phyloP scores from a whole-genome alignment of 83 land plant genomes.

The Picea engelmannii region DNA sequence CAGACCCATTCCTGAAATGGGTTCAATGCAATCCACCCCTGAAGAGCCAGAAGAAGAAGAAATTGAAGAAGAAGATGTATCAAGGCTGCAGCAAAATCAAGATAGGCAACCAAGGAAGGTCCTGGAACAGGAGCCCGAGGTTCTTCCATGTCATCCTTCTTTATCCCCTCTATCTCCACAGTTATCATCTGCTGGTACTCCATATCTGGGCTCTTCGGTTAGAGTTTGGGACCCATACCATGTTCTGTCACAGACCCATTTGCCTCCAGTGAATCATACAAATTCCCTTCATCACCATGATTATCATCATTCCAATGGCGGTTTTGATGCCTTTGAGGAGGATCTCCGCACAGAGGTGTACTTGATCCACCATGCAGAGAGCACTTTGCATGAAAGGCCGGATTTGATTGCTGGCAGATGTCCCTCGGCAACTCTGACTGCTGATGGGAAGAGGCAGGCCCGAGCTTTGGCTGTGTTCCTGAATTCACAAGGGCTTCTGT shows the following conservation, averaged over 20 bases:
- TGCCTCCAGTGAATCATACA: not conserved
- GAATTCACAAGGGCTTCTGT: slow-evolving; percentile 64
- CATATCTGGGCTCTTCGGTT: slow-evolving; percentile 62
- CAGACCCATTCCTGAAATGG: slow-evolving; percentile 5
- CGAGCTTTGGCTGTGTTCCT: slow-evolving; percentile 75
- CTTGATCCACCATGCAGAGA: slow-evolving; percentile 68
- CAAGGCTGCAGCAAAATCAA: not conserved
- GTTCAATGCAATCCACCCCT: slow-evolving; percentile 6
- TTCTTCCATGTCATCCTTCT: slow-evolving; percentile 71
- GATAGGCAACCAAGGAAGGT: slow-evolving; percentile 35
- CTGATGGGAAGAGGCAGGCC: slow-evolving; percentile 70
- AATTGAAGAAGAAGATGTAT: slow-evolving; percentile 15
- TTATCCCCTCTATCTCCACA: slow-evolving; percentile 84
- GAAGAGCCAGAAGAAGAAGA: slow-evolving; percentile 26
- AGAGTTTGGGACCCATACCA: slow-evolving; percentile 81
- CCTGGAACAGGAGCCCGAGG: slow-evolving; percentile 77
- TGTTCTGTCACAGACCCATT: slow-evolving; percentile 44
- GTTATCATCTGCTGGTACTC: slow-evolving; percentile 63
- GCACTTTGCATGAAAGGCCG: slow-evolving; percentile 48
- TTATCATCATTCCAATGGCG: not conserved
- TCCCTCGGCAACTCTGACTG: slow-evolving; percentile 52
- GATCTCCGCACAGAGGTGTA: slow-evolving; percentile 46
- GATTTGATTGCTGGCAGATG: slow-evolving; percentile 70
- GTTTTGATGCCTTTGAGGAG: slow-evolving; percentile 14
- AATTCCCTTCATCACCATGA: slow-evolving; percentile 16